Base-by-base conservation (phyloP, 345 rosid species). In the Eucalyptus leucophloia region DNA sequence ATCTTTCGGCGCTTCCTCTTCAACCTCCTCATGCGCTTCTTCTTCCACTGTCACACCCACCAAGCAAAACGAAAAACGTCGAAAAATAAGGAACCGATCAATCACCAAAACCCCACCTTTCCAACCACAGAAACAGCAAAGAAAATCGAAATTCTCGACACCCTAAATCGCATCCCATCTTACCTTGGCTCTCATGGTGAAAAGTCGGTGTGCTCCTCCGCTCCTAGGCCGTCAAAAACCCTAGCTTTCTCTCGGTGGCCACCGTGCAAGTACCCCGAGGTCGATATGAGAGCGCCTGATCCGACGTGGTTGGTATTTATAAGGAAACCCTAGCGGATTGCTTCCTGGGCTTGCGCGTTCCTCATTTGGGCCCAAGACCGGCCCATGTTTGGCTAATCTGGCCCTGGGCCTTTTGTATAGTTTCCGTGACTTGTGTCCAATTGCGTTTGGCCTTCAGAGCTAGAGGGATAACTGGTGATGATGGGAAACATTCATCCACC, bases 1-100 rank as follows among this genome's bases (percentile, higher is more conserved):
- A 90, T 88, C 91, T 88, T 90, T 90, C 91, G 60, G 86, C 91
- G 89, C 91, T 90, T 90, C 91, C 91, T 90, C 91, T 90, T 90
- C 91, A 88, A 67, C 90, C 91, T 90, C 89, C 91, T 90, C 91
- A 90, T 90, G 37, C 91, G 87, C 90, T 90, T 90, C 90, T 90
- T 90, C 91, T 90, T 90, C 91, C 91, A 90, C 91, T 90, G 82
- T 83, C 65, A 56, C 12, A 21, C 65, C 28, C 26, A 86, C 34
- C 47, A 24, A 26, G 30, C 65, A 86, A 89, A 56, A 26, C 62
- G 69, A 32, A 89, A 87, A 32, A 23, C 14, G 21, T 14, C 60
- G 37, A 28, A 80, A 49, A 80, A 56, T 4, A 47, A 80, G 47
- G 7, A 26, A 87, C 32, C 16, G 21, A 44, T 45, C 65, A 60